Percentiles rank a stretch among this genome's conserved stretches.
Conservation (phyloP, 306 rosid genomes). For the Rubus parviflorus region DNA sequence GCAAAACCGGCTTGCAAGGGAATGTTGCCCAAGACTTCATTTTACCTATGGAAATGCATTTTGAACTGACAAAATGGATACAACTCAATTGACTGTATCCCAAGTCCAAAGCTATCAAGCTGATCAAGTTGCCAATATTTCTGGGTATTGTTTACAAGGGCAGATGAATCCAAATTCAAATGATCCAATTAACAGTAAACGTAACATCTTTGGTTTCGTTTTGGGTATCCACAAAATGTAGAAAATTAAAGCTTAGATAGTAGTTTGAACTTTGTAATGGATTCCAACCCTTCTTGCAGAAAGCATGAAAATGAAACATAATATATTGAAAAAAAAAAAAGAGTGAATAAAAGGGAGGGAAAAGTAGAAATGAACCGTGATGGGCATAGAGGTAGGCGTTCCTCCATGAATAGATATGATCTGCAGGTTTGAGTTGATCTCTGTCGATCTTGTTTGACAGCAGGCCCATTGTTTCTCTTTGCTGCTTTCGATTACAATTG, state of each 20-base stretch:
- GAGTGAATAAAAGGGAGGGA: neutral
- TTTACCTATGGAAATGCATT: no score
- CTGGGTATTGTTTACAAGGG: no score
- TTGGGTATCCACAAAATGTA: neutral
- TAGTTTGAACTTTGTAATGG: no score
- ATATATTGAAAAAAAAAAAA: neutral
- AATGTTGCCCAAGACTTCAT: no score
- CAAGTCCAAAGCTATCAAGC: no score
- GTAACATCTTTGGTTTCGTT: neutral
- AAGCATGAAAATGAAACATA: neutral
- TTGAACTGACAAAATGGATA: no score
- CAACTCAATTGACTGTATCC: no score
- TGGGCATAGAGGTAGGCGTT: conserved; percentile 64
- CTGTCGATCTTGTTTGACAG: conserved; percentile 54
- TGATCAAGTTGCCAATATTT: no score
- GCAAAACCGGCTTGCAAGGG: no score
- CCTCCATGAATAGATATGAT: conserved; percentile 88
- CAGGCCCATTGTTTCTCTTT: conserved; percentile 46
- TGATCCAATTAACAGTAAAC: neutral
- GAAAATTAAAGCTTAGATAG: neutral
- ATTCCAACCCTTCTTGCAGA: neutral
- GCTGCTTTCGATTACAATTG: neutral
- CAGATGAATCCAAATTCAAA: neutral
- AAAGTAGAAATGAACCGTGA: conserved; percentile 50
- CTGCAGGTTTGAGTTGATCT: conserved; percentile 53